A percentile compares a stretch with the other conserved stretches of the same genome.
These are phyloP conservation scores for Nemania sp. DNA, from an alignment of 2,329 filamentous ascomycete genomes.

Conservation along the genomic window DNA sequence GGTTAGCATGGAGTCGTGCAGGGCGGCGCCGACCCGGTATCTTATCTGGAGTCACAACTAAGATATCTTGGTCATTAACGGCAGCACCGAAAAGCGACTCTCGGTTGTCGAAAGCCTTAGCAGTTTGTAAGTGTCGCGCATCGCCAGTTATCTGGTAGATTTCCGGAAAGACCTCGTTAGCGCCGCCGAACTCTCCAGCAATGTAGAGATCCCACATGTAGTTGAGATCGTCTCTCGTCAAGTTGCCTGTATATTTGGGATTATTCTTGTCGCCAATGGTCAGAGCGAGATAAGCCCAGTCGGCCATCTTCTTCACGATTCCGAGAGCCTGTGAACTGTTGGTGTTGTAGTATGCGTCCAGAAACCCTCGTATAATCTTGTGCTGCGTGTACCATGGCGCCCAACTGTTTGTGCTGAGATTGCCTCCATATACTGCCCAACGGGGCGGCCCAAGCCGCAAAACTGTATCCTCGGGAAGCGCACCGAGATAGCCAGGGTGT, in stretches of 20 bases:
- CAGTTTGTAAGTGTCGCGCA: slow-evolving; percentile 46
- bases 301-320: slow-evolving; percentile 50
- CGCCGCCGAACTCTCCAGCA: slow-evolving; percentile 50
- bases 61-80: slow-evolving; percentile 48
- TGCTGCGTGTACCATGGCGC: slow-evolving; percentile 53
- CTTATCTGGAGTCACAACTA: slow-evolving; percentile 47
- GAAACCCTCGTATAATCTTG: slow-evolving; percentile 52
- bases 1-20: slow-evolving; percentile 50
- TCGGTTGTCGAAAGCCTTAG: slow-evolving; percentile 51
- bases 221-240: slow-evolving; percentile 51
- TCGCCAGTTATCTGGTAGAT: slow-evolving; percentile 51
- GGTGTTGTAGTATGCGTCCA: slow-evolving; percentile 53
- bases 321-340: slow-evolving; percentile 49
- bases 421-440: slow-evolving; percentile 50
- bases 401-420: slow-evolving; percentile 49
- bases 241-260: slow-evolving; percentile 48
- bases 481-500: slow-evolving; percentile 50
- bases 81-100: slow-evolving; percentile 50
- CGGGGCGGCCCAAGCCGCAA: slow-evolving; percentile 51
- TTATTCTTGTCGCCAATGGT: slow-evolving; percentile 52
- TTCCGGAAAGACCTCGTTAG: slow-evolving; percentile 52
- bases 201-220: slow-evolving; percentile 54
- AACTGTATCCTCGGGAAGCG: slow-evolving; percentile 51
- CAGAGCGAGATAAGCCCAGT: slow-evolving; percentile 52
- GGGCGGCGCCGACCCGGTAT: slow-evolving; percentile 49